A percentile compares a stretch with the other conserved stretches of the same genome.
Evolutionary conservation across 805 yeast species (phyloP).

Genomic region (Kregervanrija delftensis): DNA sequence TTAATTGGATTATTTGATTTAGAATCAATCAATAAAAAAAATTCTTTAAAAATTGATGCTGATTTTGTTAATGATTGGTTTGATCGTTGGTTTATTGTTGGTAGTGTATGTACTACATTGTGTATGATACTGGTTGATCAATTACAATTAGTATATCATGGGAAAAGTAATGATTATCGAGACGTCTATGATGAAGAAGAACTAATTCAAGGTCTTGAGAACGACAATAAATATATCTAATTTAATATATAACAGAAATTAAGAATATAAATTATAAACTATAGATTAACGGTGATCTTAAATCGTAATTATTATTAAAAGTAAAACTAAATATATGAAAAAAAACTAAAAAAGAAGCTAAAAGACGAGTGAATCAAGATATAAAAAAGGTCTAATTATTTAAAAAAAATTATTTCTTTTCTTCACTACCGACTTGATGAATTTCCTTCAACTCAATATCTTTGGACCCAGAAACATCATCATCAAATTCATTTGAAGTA

Average conservation of each 20-base stretch:
- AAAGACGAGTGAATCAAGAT: too few relatives aligned
- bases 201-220: too few relatives aligned
- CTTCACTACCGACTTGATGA: slow-evolving; percentile 2
- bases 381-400: too few relatives aligned
- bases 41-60: slow-evolving; percentile 11
- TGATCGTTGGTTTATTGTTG: slow-evolving; percentile 41
- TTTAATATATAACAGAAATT: too few relatives aligned
- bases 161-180: slow-evolving; percentile 7
- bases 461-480: background rate
- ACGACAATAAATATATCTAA: too few relatives aligned
- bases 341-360: too few relatives aligned
- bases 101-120: slow-evolving; percentile 31
- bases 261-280: too few relatives aligned
- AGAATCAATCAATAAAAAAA: background rate
- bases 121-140: slow-evolving; percentile 22
- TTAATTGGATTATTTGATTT: slow-evolving; percentile 28
- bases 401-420: background rate
- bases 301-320: too few relatives aligned
- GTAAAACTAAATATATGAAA: too few relatives aligned
- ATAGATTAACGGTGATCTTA: too few relatives aligned
- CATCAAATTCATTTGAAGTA: background rate
- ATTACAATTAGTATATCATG: slow-evolving; percentile 15
- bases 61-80: slow-evolving; percentile 45
- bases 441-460: too few relatives aligned
- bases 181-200: slow-evolving; percentile 26